Conservation (phyloP, 257 asterid genomes). For the Nicotiana tabacum region DNA sequence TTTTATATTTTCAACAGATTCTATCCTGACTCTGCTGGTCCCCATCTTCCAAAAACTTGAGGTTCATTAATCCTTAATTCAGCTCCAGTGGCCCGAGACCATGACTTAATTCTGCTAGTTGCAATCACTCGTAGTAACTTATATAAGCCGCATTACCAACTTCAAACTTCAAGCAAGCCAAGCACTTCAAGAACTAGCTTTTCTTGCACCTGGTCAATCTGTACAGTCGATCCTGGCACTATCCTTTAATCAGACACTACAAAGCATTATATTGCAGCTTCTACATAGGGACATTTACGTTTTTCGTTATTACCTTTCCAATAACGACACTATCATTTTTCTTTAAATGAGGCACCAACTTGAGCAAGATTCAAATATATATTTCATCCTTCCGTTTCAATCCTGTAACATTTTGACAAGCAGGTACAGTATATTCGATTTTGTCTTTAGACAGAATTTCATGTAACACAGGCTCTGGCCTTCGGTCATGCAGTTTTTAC, state of each 20-base stretch:
- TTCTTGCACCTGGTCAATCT: background rate
- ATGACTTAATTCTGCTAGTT: background rate
- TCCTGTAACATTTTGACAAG: background rate
- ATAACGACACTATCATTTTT: background rate
- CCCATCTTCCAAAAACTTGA: no score
- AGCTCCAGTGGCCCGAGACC: background rate
- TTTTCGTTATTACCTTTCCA: background rate
- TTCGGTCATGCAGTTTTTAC: background rate
- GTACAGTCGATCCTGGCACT: background rate
- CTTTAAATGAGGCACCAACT: background rate
- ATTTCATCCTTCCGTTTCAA: background rate
- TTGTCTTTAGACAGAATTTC: background rate
- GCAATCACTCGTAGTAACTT: background rate
- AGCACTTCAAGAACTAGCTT: background rate
- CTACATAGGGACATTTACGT: background rate
- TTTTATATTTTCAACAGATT: background rate
- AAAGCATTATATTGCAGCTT: background rate
- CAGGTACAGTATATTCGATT: background rate
- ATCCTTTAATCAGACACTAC: background rate
- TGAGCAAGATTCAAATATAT: background rate
- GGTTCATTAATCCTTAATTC: no score
- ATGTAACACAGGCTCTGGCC: background rate
- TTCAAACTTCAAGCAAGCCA: background rate
- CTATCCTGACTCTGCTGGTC: no score
- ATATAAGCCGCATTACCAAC: background rate